A percentile compares a stretch with the other conserved stretches of the same genome.
phyloP scores from a whole-genome alignment of 768 basidiomycete species.

The Scleroderma citrinum region DNA sequence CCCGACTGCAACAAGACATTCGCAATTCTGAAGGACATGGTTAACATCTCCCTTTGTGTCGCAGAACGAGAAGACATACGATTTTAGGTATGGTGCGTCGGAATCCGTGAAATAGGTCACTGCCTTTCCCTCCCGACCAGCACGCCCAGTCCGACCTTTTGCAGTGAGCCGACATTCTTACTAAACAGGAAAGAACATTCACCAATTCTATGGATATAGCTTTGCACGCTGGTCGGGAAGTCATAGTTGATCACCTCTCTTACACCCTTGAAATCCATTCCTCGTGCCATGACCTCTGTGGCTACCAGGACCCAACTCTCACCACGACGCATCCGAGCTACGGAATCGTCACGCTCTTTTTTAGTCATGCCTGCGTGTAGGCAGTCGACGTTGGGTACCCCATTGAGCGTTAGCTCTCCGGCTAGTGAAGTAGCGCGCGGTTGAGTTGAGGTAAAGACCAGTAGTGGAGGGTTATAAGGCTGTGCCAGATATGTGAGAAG shows the following conservation, averaged over 20 bases:
- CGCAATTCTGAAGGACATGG: constrained; percentile 58
- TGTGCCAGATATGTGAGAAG: constrained; percentile 73
- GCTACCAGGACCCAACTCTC: constrained; percentile 94
- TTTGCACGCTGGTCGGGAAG: constrained; percentile 92
- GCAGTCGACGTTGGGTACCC: constrained; percentile 77
- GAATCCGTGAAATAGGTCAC: constrained; percentile 95
- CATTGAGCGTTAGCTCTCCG: constrained; percentile 75
- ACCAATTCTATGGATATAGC: constrained; percentile 96
- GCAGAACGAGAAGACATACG: constrained; percentile 41
- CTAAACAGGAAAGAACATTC: constrained; percentile 9
- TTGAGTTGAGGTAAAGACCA: constrained; percentile 90
- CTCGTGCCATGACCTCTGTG: constrained; percentile 96
- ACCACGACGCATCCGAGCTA: constrained; percentile 80
- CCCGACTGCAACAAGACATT: constrained; percentile 95
- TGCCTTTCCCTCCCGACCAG: constrained; percentile 87
- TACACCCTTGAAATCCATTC: constrained; percentile 96
- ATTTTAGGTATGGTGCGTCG: constrained; percentile 87
- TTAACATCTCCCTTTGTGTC: constrained; percentile 6
- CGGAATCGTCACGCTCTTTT: constrained; percentile 81
- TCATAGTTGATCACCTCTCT: constrained; percentile 95
- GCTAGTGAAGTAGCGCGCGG: constrained; percentile 75
- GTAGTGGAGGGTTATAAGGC: constrained; percentile 84
- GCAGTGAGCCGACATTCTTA: constrained; percentile 2
- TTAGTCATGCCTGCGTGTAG: constrained; percentile 87
- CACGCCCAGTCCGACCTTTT: constrained; percentile 88